A percentile compares a stretch with the other conserved stretches of the same genome.
Conservation (phyloP, 768 basidiomycete genomes). For the Dendrothele bispora region DNA sequence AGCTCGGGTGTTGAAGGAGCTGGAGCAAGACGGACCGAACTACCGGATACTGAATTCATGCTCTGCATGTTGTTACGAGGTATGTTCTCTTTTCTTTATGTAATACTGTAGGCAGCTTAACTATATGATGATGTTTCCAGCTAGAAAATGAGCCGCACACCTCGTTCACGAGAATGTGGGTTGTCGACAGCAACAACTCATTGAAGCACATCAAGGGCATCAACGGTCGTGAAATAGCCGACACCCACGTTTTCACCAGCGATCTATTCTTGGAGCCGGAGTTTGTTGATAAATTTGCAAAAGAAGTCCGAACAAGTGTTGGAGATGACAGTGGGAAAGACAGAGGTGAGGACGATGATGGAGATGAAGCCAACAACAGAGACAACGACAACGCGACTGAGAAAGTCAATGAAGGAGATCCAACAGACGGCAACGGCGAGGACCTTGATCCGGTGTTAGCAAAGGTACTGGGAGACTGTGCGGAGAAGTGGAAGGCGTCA, state of each 20-base stretch:
- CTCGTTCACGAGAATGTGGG: conserved; percentile 18
- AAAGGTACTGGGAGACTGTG: conserved; percentile 15
- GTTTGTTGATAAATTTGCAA: conserved; percentile 27
- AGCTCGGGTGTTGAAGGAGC: conserved; percentile 4
- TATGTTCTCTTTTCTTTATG: too few species aligned
- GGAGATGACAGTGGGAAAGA: background rate
- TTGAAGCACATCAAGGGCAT: conserved; percentile 26
- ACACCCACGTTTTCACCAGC: conserved; percentile 18
- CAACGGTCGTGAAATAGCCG: conserved; percentile 15
- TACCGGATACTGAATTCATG: conserved; percentile 17
- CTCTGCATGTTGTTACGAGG: conserved; percentile 8
- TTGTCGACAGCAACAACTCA: conserved; percentile 35
- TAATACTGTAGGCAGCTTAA: conserved; percentile 16
- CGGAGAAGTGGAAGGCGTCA: conserved; percentile 31
- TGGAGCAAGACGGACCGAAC: conserved; percentile 17
- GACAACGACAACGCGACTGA: conserved; percentile 14
- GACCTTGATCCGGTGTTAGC: too few species aligned
- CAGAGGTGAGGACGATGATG: conserved; percentile 16
- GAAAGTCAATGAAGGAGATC: conserved; percentile 2
- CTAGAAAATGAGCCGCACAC: conserved; percentile 30
- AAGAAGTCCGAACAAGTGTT: conserved; percentile 22
- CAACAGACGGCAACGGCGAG: background rate
- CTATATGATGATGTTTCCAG: conserved; percentile 25
- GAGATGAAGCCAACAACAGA: conserved; percentile 3
- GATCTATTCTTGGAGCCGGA: conserved; percentile 23